Conservation (phyloP, 331 rosid genomes). For the Malus hybrid region DNA sequence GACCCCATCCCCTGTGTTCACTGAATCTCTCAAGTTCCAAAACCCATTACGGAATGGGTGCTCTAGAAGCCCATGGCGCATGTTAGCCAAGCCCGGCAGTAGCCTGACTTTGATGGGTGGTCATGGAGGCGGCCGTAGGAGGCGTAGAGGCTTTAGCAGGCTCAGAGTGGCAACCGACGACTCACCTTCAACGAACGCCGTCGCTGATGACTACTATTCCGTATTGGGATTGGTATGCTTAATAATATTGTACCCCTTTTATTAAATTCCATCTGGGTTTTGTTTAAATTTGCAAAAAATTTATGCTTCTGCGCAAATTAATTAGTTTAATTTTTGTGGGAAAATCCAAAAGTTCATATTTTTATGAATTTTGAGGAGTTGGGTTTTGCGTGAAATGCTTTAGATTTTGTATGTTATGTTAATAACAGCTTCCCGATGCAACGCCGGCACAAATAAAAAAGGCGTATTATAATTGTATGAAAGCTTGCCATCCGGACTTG, state of each 20-base stretch:
- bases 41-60: constrained; percentile 33
- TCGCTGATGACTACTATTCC: constrained; percentile 82
- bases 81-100: constrained; percentile 16
- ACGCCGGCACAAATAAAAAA: constrained; percentile 72
- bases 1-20: constrained; percentile 59
- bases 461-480: constrained; percentile 93
- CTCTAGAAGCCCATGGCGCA: constrained; percentile 36
- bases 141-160: constrained; percentile 40
- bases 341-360: background rate
- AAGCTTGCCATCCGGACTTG: constrained; percentile 94
- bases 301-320: too few species aligned
- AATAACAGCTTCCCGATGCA: constrained; percentile 83
- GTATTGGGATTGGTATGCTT: constrained; percentile 78
- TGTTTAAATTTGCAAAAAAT: background rate
- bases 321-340: background rate
- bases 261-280: constrained; percentile 6
- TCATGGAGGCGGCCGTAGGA: constrained; percentile 14
- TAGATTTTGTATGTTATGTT: background rate
- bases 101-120: constrained; percentile 27
- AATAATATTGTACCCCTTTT: background rate
- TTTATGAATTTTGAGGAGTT: background rate
- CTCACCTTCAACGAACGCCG: constrained; percentile 31
- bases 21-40: constrained; percentile 54
- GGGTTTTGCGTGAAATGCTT: background rate
- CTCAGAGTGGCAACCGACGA: constrained; percentile 50